Base-by-base conservation (phyloP, 2,329 filamentous ascomycete genomes). In the Uncinocarpus reesii region DNA sequence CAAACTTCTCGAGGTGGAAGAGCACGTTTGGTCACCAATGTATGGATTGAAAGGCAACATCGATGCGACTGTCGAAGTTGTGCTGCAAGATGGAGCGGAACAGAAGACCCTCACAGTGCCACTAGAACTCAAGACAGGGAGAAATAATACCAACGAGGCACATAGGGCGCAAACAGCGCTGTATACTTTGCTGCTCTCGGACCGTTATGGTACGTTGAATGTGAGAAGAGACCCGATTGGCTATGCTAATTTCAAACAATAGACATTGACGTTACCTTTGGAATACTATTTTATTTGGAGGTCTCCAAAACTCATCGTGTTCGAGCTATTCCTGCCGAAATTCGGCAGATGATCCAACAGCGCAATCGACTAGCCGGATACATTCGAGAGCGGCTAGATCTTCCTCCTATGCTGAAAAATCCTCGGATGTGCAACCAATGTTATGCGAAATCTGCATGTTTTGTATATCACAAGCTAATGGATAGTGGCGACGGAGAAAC, bases 41-140 rank as follows among this genome's bases (percentile, higher is more conserved):
- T 98, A 94, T 62, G 92, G 92, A 0, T 73, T 98, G 13, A 98
- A 98, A 65, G 92, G 92, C 24, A 98, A 96, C 58, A 92, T 98
- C 51, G 92, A 98, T 67, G 92, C 92, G 23, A 96, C 92, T 0
- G 85, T 98, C 1, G 86, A 98, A 68, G 84, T 92, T 13, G 79
- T 78, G 0, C 84, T 95, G 72, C 72, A 78, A 48, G 84, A 94
- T 49, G 78, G 80, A 21, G 70, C 76, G n/a, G 73, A 77, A 24
- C 67, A 72, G 40, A 79, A 79, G 52, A 85, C 78, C 4, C 71
- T 96, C 53, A 89, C 89, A 0, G 86, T 95, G 3, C 92, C 92
- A 0, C 86, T 98, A 55, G 92, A 98, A 62, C 78, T 98, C 58
- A 98, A 98, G 67, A 96, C 92, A 0, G 92, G 92, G 26, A 88